Base-by-base conservation (phyloP, 805 yeast species). In the Yarrowia bubula region DNA sequence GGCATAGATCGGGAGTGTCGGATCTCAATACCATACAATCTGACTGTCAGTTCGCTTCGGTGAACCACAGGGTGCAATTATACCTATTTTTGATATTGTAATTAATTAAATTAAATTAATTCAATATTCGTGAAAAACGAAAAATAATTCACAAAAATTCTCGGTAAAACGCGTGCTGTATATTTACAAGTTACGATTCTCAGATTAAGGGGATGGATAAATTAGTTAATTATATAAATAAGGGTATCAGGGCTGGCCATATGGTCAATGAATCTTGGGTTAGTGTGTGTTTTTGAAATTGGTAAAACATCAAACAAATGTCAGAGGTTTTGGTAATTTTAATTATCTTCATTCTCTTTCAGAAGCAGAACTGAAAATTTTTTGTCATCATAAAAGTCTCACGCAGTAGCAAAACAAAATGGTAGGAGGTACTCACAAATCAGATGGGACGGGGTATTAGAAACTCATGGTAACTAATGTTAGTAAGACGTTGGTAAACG, bases 341-440 rank as follows among this genome's bases (percentile, higher is more conserved):
- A 13, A 83, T 82, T 88, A 83, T 89, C 95, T 89, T 89, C 96
- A 85, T 79, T 75, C 77, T 81, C 84, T 83, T 82, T 90, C 97
- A 90, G 97, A 90, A 90, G 97, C 97, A 90, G 97, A 90, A 90
- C 97, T 90, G 97, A 89, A 70, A 73, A 73, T 71, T 76, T 78
- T 77, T 55, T 83, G 76, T 87, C 92, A 87, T 87, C 92, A 86
- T 79, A 68, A 70, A 71, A 78, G 44, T 46, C 64, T 48, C 55
- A 13, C 55, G 15, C 13, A 33, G 38, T 10, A 8, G 44, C 35
- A 51, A 38, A 43, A 43, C 43, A 17, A 22, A 43, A 39, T 22
- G 53, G 37, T 15, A 15, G 51, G 33, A 41, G 32, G 39, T 32
- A 39, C 55, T 48, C 61, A 28, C 66, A 57, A 47, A 57, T 62